Evolutionary conservation across 371 early-diverging fungal species (phyloP).

Genomic region (Blyttiomyces sp.): DNA sequence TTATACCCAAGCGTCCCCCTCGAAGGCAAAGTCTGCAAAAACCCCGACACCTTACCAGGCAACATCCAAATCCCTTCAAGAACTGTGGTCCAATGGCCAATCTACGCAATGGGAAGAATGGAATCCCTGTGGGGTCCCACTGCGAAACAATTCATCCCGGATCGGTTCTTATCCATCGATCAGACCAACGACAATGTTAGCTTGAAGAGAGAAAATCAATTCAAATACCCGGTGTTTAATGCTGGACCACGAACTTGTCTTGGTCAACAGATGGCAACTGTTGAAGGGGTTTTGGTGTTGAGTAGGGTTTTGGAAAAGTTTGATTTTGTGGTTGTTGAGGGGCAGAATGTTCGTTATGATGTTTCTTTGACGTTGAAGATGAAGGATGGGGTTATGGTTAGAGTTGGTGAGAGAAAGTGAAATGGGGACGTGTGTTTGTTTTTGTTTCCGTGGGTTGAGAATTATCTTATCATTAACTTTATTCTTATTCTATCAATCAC

Average conservation of each 20-base stretch:
- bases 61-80: constrained; percentile 58
- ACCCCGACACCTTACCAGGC: constrained; percentile 67
- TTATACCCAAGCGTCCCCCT: constrained; percentile 69
- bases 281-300: constrained; percentile 29
- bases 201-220: constrained; percentile 17
- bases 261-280: constrained; percentile 34
- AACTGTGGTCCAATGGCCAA: constrained; percentile 46
- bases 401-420: too few relatives aligned
- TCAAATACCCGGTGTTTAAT: constrained; percentile 37
- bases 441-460: too few relatives aligned
- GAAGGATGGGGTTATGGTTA: constrained; percentile 15
- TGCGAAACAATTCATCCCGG: constrained; percentile 57
- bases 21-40: constrained; percentile 58
- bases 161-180: constrained; percentile 51
- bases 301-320: constrained; percentile 15
- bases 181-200: constrained; percentile 4
- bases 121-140: constrained; percentile 61
- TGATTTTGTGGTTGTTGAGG: constrained; percentile 11
- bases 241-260: constrained; percentile 71
- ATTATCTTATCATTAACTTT: too few relatives aligned
- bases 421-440: too few relatives aligned
- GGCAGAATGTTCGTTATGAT: constrained; percentile 22
- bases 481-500: too few relatives aligned
- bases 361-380: constrained; percentile 24
- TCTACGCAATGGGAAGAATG: constrained; percentile 55